These are phyloP conservation scores for Straminergon stramineum DNA, from an alignment of 225 moss, liverwort and hornwort species.

Conservation along the genomic window DNA sequence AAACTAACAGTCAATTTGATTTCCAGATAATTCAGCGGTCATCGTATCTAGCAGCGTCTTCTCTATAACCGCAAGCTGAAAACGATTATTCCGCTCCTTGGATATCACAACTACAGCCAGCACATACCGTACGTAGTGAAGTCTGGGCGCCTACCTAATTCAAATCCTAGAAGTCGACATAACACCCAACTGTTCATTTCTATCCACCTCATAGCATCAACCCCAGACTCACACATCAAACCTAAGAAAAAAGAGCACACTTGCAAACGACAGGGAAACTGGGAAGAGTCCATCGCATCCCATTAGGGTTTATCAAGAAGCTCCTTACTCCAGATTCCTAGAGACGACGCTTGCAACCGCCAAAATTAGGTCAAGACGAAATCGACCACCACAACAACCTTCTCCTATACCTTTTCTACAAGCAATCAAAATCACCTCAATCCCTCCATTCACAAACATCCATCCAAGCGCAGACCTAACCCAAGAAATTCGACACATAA, in stretches of 20 bases:
- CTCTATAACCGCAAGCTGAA: neutral
- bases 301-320: neutral
- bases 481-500: neutral
- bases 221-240: neutral
- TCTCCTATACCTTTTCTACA: neutral
- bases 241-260: neutral
- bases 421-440: neutral
- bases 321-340: neutral
- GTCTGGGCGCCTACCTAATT: neutral
- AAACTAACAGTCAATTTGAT: neutral
- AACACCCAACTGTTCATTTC: neutral
- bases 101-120: neutral
- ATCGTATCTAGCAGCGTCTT: neutral
- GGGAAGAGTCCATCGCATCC: neutral
- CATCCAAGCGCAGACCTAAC: neutral
- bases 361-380: conserved; percentile 3
- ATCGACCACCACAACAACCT: neutral
- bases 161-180: neutral
- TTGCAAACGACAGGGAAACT: neutral
- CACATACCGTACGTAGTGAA: neutral
- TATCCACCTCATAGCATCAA: neutral
- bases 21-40: neutral
- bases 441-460: neutral
- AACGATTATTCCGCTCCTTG: neutral
- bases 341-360: neutral